Percentiles rank a stretch among this genome's conserved stretches.
Conservation (phyloP, 257 asterid species). For the Linaria vulgaris region DNA sequence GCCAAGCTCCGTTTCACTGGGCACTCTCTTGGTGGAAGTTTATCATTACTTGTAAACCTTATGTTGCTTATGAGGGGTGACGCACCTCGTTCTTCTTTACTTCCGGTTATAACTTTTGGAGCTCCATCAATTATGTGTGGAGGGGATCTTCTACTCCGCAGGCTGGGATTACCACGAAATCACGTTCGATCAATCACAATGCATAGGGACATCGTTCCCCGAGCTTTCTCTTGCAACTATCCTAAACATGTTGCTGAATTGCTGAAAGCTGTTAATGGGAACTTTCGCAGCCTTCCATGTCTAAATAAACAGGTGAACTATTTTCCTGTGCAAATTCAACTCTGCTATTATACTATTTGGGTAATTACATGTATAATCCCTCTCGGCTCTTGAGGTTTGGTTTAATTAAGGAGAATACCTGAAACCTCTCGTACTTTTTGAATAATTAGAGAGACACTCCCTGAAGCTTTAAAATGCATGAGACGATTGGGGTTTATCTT, state of each 20-base stretch:
- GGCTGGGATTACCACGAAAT: conserved; percentile 67
- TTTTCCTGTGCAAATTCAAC: not conserved
- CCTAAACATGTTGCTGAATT: conserved; percentile 88
- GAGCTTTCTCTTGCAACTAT: conserved; percentile 92
- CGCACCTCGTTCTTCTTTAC: conserved; percentile 64
- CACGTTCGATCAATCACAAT: conserved; percentile 72
- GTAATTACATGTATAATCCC: no score
- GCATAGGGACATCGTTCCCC: conserved; percentile 96
- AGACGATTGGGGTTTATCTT: no score
- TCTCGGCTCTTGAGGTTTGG: no score
- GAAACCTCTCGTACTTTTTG: no score
- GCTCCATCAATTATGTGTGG: conserved; percentile 94
- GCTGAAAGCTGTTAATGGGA: conserved; percentile 83
- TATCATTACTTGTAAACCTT: conserved; percentile 79
- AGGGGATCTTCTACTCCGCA: conserved; percentile 67
- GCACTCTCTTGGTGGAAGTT: conserved; percentile 95
- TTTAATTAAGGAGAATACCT: no score
- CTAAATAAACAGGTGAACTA: conserved; percentile 67
- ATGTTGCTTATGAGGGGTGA: conserved; percentile 81
- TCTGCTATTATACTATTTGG: no score
- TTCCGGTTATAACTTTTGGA: conserved; percentile 88
- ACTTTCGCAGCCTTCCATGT: conserved; percentile 80
- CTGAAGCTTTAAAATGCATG: no score
- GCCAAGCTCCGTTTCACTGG: conserved; percentile 87
- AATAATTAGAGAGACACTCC: no score